Evolutionary conservation across 805 yeast genomes (phyloP).

Genomic region (Metschnikowia hibisci): DNA sequence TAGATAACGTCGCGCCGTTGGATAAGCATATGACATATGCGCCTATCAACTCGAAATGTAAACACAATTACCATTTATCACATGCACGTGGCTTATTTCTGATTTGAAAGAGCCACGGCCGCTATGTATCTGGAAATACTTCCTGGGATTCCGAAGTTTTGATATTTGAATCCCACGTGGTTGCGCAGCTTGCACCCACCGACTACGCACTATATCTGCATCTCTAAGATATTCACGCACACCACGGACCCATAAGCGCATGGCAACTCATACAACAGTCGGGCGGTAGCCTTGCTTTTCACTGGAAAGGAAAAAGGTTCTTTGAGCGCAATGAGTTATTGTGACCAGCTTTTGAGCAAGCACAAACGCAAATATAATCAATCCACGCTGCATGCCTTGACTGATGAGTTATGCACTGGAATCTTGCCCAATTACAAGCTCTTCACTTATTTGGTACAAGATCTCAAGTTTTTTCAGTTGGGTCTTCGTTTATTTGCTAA

Average conservation of each 20-base stretch:
- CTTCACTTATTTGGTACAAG: conserved; percentile 46
- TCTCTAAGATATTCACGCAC: conserved; percentile 3
- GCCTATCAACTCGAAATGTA: not conserved
- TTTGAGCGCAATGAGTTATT: conserved; percentile 12
- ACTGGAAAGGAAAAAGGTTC: too few species aligned
- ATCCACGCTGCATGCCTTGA: conserved; percentile 39
- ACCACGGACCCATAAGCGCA: conserved; percentile 10
- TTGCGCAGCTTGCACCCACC: not conserved
- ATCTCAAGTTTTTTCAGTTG: conserved; percentile 43
- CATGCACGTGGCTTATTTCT: not conserved
- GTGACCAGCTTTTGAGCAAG: conserved; percentile 22
- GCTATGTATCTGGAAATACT: not conserved
- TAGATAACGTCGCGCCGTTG: not conserved
- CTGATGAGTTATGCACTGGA: conserved; percentile 46
- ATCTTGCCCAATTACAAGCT: conserved; percentile 39
- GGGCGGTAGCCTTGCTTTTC: too few species aligned
- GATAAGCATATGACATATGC: not conserved
- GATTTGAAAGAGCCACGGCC: not conserved
- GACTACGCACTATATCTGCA: not conserved
- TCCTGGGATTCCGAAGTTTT: not conserved
- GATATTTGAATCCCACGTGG: not conserved
- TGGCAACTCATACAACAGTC: not conserved
- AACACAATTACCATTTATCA: not conserved
- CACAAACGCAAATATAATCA: conserved; percentile 20
- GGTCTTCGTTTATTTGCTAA: conserved; percentile 43